Conservation (phyloP, 2,329 filamentous ascomycete species). For the Fusarium clavum region DNA sequence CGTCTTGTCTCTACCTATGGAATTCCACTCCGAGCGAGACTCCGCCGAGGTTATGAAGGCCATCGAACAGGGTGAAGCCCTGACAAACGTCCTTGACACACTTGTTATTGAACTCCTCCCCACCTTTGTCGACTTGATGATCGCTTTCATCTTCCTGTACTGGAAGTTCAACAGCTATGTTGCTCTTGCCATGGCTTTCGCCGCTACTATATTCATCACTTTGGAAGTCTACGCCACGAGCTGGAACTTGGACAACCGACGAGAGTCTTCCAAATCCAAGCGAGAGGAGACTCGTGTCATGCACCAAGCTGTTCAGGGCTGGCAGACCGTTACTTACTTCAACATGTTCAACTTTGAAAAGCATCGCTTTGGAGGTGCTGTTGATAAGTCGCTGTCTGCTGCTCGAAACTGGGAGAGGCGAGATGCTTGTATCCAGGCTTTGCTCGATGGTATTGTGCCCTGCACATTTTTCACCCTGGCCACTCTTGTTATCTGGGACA, state of each 20-base stretch:
- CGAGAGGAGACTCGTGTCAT: conserved; percentile 64
- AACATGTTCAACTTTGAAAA: conserved; percentile 51
- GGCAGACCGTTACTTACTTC: conserved; percentile 66
- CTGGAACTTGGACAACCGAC: conserved; percentile 54
- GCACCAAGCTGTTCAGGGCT: conserved; percentile 69
- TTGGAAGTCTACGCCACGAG: conserved; percentile 51
- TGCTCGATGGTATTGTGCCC: conserved; percentile 58
- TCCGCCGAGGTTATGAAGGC: conserved; percentile 73
- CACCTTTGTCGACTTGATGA: conserved; percentile 69
- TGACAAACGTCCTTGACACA: conserved; percentile 70
- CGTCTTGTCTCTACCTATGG: conserved; percentile 75
- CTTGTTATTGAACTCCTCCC: conserved; percentile 70
- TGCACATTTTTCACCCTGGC: conserved; percentile 53
- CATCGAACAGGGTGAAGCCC: conserved; percentile 70
- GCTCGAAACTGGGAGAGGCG: conserved; percentile 34
- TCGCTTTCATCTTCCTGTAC: conserved; percentile 71
- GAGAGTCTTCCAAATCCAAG: conserved; percentile 54
- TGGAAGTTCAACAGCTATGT: conserved; percentile 72
- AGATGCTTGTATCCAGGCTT: conserved; percentile 38
- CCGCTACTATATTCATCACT: conserved; percentile 30
- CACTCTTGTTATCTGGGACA: conserved; percentile 37
- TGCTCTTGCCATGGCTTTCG: conserved; percentile 52
- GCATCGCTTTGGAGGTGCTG: conserved; percentile 44
- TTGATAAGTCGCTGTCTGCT: conserved; percentile 43
- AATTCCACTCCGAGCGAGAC: conserved; percentile 75